Evolutionary conservation across 2,329 filamentous ascomycete genomes (phyloP), one percentile per base, ranked within the genome.

Genomic region (Calonectria leucothoes): DNA sequence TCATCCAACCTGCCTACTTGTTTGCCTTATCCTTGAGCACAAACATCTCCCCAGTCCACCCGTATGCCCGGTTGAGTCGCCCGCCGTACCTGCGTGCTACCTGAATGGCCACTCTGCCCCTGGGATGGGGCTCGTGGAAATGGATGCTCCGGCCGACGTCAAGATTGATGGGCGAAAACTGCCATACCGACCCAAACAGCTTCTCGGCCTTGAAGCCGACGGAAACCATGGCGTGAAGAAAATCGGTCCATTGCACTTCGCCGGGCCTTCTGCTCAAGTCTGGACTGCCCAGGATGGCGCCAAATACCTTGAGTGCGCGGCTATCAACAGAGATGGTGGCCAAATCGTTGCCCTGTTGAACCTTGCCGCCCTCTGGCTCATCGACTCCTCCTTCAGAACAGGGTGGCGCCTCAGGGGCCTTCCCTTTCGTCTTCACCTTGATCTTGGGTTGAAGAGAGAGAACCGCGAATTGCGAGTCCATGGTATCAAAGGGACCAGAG

Each of bases 181-280:
- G 88, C 91, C 91, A 93, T 0, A 88, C 88, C 0, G 89, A 92
- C 0, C 90, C 90, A 71, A 91, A 91, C 0, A 92, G 84, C 81
- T 93, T 92, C 81, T 90, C 83, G 0, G 86, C 85, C 0, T 77
- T 72, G 66, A 93, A 91, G 0, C 90, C 91, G 0, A 85, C 84
- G 0, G 83, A 82, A 0, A 77, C 77, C 88, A 92, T 88, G 0
- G 89, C 89, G 70, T 88, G 86, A 0, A 91, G 76, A 69, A 91
- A 89, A 66, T 91, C 89, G 1, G 76, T 82, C 90, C 89, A 92
- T 0, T 84, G 57, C 0, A 92, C 75, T 71, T 91, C 89, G 3
- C 88, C 87, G 0, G 87, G 85, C 0, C 83, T 81, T 0, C 86
- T 84, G 0, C 77, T 83, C 39, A 49, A 6, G 15, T 67, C 65